Evolutionary conservation across 306 rosid species (phyloP).

Genomic region (Phaseolus lunatus): DNA sequence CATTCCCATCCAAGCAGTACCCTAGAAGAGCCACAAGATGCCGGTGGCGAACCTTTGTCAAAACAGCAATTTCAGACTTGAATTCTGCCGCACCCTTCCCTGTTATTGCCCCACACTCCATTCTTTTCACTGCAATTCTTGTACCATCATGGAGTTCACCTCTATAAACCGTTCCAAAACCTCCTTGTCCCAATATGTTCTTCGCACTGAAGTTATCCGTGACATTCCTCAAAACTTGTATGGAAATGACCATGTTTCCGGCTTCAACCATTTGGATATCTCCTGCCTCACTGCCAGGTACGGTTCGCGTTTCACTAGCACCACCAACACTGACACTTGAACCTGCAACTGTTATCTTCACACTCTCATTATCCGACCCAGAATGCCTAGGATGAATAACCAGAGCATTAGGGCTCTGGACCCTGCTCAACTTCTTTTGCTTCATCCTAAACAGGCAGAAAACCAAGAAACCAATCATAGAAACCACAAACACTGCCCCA

Average conservation of each 20-base stretch:
- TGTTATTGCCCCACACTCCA: slow-evolving; percentile 79
- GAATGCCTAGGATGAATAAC: slow-evolving; percentile 82
- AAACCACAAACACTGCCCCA: slow-evolving; percentile 61
- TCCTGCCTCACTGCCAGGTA: slow-evolving; percentile 64
- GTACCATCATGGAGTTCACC: slow-evolving; percentile 93
- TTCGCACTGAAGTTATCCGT: slow-evolving; percentile 76
- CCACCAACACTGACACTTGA: slow-evolving; percentile 88
- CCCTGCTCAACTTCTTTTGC: slow-evolving; percentile 77
- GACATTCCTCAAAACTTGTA: slow-evolving; percentile 81
- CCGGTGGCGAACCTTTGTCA: slow-evolving; percentile 92
- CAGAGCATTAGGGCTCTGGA: slow-evolving; percentile 84
- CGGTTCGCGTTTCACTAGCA: slow-evolving; percentile 64
- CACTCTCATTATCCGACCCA: slow-evolving; percentile 82
- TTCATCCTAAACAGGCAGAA: slow-evolving; percentile 73
- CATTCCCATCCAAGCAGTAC: slow-evolving; percentile 91
- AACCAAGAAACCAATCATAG: slow-evolving; percentile 63
- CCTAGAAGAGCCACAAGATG: slow-evolving; percentile 93
- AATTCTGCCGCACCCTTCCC: slow-evolving; percentile 83
- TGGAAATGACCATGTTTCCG: slow-evolving; percentile 93
- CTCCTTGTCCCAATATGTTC: slow-evolving; percentile 84
- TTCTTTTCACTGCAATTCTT: slow-evolving; percentile 86
- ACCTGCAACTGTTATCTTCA: slow-evolving; percentile 91
- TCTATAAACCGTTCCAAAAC: slow-evolving; percentile 85
- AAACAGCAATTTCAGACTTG: slow-evolving; percentile 84
- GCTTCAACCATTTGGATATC: slow-evolving; percentile 92